A percentile compares a stretch with the other conserved stretches of the same genome.
These are phyloP conservation scores for Trichosporon inkin DNA, from an alignment of 1,284 basidiomycete genomes.

Conservation along the genomic window DNA sequence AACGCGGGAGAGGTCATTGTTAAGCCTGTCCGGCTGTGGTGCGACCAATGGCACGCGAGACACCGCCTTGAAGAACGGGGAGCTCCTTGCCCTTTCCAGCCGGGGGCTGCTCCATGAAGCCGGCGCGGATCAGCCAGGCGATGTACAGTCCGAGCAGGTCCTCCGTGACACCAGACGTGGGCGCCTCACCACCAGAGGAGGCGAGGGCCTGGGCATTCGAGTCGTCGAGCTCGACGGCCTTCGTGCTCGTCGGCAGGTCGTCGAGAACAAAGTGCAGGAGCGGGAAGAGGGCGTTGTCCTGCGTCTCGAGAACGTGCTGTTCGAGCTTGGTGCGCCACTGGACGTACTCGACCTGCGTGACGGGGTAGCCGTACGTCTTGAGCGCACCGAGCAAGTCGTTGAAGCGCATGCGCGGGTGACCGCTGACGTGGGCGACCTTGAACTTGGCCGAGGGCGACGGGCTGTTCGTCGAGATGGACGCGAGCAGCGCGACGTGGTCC, in stretches of 20 bases:
- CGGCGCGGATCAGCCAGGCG: conserved; percentile 87
- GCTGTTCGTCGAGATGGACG: conserved; percentile 63
- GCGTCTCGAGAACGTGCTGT: conserved; percentile 85
- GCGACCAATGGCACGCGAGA: conserved; percentile 48
- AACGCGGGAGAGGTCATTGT: not conserved
- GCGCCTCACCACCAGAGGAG: conserved; percentile 52
- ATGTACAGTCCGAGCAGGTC: conserved; percentile 80
- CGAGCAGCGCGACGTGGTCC: conserved; percentile 86
- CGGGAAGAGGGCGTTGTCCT: conserved; percentile 97
- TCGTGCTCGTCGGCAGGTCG: conserved; percentile 93
- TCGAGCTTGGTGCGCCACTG: conserved; percentile 89
- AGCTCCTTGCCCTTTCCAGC: conserved; percentile 33
- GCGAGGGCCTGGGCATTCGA: conserved; percentile 70
- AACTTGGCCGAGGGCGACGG: conserved; percentile 53
- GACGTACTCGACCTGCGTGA: conserved; percentile 78
- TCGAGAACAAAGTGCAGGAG: conserved; percentile 95
- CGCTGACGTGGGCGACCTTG: conserved; percentile 81
- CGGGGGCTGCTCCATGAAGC: conserved; percentile 71
- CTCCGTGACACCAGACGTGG: conserved; percentile 68
- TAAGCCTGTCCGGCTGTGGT: conserved; percentile 41
- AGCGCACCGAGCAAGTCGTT: conserved; percentile 80
- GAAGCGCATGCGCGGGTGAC: conserved; percentile 81
- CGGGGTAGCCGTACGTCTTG: conserved; percentile 72
- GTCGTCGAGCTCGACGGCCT: conserved; percentile 88
- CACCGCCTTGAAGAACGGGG: conserved; percentile 46